These are phyloP conservation scores for Gypsophila paniculata DNA, from an alignment of 179 eudicot genomes.

Conservation along the genomic window DNA sequence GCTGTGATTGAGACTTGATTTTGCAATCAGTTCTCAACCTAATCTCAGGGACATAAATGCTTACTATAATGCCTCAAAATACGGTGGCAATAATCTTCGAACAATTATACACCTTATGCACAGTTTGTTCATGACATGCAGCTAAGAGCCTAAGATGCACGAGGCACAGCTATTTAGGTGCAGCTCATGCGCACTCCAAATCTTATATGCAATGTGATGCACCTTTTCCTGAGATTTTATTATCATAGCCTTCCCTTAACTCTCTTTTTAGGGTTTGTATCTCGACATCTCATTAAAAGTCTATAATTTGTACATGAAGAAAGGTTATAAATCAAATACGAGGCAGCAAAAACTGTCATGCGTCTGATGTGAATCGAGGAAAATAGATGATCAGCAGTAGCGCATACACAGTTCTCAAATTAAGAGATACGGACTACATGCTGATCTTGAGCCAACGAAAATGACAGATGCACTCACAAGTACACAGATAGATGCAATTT, in stretches of 20 bases:
- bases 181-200: neutral
- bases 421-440: constrained; percentile 3
- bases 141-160: neutral
- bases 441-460: neutral
- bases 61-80: neutral
- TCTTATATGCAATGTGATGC: neutral
- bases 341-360: neutral
- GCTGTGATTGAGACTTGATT: neutral
- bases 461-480: neutral
- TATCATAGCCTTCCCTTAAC: neutral
- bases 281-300: neutral
- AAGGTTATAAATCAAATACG: neutral
- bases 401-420: neutral
- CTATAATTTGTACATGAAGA: neutral
- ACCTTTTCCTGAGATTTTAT: neutral
- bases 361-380: neutral
- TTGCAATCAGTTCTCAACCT: neutral
- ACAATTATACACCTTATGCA: neutral
- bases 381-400: neutral
- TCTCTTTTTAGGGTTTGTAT: neutral
- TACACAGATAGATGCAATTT: neutral
- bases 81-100: neutral
- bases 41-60: neutral
- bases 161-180: neutral
- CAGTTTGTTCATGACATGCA: neutral